phyloP scores from a whole-genome alignment of 805 yeast species.

The Cyberlindnera meyerae region DNA sequence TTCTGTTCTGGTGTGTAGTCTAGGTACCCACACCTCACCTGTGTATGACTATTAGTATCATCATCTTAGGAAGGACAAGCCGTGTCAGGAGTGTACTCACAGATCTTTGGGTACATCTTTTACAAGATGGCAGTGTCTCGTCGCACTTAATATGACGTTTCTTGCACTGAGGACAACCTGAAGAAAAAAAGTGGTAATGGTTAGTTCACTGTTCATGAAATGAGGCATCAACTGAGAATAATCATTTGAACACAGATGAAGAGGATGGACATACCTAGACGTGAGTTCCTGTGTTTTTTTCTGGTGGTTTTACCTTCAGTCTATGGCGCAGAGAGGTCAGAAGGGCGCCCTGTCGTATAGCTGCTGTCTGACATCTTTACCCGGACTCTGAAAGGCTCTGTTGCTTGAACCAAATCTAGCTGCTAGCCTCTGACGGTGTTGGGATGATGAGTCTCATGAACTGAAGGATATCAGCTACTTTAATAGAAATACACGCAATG shows the following conservation, averaged over 20 bases:
- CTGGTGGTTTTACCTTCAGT: constrained; percentile 24
- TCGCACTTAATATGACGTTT: constrained; percentile 57
- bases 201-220: too few species aligned
- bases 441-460: too few species aligned
- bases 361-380: too few species aligned
- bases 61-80: too few species aligned
- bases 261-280: constrained; percentile 13
- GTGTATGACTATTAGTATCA: background rate
- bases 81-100: constrained; percentile 15
- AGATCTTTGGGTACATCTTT: constrained; percentile 35
- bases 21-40: constrained; percentile 18
- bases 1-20: constrained; percentile 12
- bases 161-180: constrained; percentile 64
- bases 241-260: background rate
- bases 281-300: constrained; percentile 41
- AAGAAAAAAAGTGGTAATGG: background rate
- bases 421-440: too few species aligned
- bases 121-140: constrained; percentile 50
- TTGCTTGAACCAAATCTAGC: too few species aligned
- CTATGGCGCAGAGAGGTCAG: too few species aligned
- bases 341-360: too few species aligned
- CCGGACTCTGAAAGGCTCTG: too few species aligned
- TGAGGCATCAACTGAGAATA: too few species aligned
- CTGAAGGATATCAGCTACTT: too few species aligned
- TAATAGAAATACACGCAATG: too few species aligned